Percentiles rank a stretch among this genome's conserved stretches.
Evolutionary conservation across 306 rosid species (phyloP).

Genomic region (Aeschynomene evenia): DNA sequence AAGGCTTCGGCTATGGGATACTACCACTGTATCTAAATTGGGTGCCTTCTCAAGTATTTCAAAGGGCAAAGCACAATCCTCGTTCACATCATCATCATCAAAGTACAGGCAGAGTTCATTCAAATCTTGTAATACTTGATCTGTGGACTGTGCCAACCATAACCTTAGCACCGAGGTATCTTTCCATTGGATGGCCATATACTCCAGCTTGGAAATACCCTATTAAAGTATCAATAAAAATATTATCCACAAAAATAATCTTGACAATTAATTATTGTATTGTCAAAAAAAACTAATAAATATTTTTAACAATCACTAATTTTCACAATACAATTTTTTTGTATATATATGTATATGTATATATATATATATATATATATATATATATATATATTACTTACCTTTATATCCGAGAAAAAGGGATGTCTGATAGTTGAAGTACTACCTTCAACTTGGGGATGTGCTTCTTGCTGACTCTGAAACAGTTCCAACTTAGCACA

Average conservation of each 20-base stretch:
- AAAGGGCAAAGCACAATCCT: neutral
- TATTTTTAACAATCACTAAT: no score
- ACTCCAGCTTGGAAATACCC: neutral
- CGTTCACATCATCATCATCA: neutral
- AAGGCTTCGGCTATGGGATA: accelerated
- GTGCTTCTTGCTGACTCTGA: neutral
- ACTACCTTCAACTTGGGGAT: neutral
- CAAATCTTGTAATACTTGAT: neutral
- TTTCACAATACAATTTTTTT: no score
- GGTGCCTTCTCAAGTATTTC: neutral
- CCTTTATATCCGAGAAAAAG: neutral
- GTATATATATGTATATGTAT: no score
- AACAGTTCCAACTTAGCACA: neutral
- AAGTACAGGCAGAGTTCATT: neutral
- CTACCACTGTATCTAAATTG: neutral
- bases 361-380: no score
- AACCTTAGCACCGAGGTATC: neutral
- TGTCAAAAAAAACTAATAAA: no score
- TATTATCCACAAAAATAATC: no score
- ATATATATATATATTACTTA: neutral
- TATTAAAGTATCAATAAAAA: neutral
- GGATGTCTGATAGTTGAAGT: neutral
- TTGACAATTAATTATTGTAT: no score
- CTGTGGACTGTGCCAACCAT: neutral
- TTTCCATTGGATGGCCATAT: neutral